phyloP scores from a whole-genome alignment of 2,329 filamentous ascomycete genomes.

The Stagonosporopsis vannaccii region DNA sequence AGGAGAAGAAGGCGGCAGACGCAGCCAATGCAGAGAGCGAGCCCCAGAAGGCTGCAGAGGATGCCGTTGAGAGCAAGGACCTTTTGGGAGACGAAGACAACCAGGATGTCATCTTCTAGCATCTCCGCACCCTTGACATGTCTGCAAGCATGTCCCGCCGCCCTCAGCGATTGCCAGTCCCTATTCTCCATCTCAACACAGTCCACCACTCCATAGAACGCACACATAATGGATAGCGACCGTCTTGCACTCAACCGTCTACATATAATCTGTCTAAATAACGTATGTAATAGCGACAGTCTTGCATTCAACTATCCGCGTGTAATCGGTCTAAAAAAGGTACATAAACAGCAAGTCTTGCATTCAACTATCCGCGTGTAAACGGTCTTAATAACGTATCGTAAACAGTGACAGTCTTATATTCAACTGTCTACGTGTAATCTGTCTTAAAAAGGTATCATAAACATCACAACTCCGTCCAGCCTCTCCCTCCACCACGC shows the following conservation, averaged over 20 bases:
- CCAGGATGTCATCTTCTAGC: slow-evolving; percentile 83
- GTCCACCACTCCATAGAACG: neutral
- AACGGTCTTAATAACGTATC: too few relatives aligned
- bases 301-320: too few relatives aligned
- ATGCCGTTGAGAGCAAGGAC: slow-evolving; percentile 62
- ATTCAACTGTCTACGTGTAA: slow-evolving; percentile 2
- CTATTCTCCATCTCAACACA: neutral
- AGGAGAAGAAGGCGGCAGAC: slow-evolving; percentile 52
- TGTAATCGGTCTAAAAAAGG: neutral
- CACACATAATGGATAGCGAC: neutral
- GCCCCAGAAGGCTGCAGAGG: slow-evolving; percentile 32
- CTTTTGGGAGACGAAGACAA: slow-evolving; percentile 79
- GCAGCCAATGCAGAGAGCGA: slow-evolving; percentile 4
- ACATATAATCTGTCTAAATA: neutral
- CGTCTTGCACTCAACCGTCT: neutral
- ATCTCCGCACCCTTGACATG: neutral
- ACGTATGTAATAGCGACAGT: too few relatives aligned
- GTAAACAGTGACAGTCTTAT: too few relatives aligned
- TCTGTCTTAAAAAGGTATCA: slow-evolving; percentile 26
- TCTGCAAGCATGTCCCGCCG: too few relatives aligned
- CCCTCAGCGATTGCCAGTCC: neutral
- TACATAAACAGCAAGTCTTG: neutral
- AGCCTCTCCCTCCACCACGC: neutral
- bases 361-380: slow-evolving; percentile 3
- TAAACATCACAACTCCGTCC: slow-evolving; percentile 33